phyloP scores from a whole-genome alignment of 1,284 basidiomycete genomes.

The Leccinum subspadiceum region DNA sequence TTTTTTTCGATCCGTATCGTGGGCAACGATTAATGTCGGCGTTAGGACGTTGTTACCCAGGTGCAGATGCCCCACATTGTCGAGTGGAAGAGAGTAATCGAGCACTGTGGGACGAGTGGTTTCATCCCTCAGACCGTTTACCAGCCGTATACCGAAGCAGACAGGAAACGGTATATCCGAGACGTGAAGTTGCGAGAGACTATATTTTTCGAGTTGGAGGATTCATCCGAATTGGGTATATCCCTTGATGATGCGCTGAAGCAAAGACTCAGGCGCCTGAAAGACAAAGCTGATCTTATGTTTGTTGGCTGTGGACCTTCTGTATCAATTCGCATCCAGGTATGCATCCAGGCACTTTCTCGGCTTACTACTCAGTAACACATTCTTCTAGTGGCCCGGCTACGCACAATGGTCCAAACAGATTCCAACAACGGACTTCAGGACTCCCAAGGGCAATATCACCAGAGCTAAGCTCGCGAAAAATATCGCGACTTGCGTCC shows the following conservation, averaged over 20 bases:
- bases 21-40: conserved; percentile 7
- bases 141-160: conserved; percentile 70
- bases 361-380: conserved; percentile 4
- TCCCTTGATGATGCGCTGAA: conserved; percentile 51
- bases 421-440: conserved; percentile 76
- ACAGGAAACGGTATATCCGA: conserved; percentile 69
- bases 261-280: conserved; percentile 41
- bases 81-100: conserved; percentile 26
- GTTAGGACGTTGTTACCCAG: conserved; percentile 25
- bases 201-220: conserved; percentile 56
- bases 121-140: conserved; percentile 68
- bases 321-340: conserved; percentile 72
- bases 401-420: conserved; percentile 74
- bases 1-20: neutral
- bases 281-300: conserved; percentile 57
- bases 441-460: conserved; percentile 69
- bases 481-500: conserved; percentile 63
- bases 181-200: conserved; percentile 60
- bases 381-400: conserved; percentile 61
- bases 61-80: conserved; percentile 25
- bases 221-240: conserved; percentile 56
- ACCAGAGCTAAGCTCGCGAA: conserved; percentile 65
- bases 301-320: conserved; percentile 71
- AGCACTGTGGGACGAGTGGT: conserved; percentile 35
- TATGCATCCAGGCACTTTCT: conserved; percentile 27